Evolutionary conservation across 257 asterid genomes (phyloP).

Genomic region (Verbena officinalis): DNA sequence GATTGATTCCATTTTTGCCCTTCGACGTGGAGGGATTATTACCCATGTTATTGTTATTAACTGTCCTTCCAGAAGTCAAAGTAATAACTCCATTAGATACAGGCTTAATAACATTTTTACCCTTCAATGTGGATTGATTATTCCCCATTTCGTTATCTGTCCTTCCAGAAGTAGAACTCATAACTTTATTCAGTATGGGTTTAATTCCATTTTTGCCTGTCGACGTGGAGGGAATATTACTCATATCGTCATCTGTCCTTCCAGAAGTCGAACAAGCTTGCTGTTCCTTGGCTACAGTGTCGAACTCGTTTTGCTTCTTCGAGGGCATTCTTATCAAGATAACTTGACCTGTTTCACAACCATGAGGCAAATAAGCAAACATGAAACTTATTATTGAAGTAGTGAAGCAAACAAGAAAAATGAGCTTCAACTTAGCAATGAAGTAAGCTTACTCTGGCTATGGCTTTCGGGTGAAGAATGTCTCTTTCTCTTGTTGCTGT

Average conservation of each 20-base stretch:
- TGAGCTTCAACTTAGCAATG: background rate
- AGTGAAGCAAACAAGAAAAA: no score
- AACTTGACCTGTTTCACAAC: constrained; percentile 43
- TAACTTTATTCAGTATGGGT: background rate
- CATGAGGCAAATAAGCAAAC: constrained; percentile 9
- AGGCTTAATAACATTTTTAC: no score
- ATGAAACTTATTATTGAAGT: no score
- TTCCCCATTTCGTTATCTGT: no score
- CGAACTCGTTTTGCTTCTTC: constrained; percentile 27
- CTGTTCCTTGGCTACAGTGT: constrained; percentile 5
- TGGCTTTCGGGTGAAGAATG: constrained; percentile 33
- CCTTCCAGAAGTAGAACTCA: no score
- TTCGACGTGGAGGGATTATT: background rate
- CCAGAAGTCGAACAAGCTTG: constrained; percentile 38
- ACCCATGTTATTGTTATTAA: constrained; percentile 1
- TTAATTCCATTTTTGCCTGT: constrained; percentile 3
- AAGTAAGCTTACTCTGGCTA: constrained; percentile 35
- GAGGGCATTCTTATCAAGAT: constrained; percentile 47
- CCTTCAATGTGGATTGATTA: no score
- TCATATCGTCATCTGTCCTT: constrained; percentile 21
- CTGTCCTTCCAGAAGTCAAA: no score
- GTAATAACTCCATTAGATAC: no score
- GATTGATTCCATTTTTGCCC: constrained; percentile 4
- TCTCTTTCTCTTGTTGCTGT: constrained; percentile 63
- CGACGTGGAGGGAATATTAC: background rate